Conservation (phyloP, 768 basidiomycete genomes). For the Rhizopogon roseolus region DNA sequence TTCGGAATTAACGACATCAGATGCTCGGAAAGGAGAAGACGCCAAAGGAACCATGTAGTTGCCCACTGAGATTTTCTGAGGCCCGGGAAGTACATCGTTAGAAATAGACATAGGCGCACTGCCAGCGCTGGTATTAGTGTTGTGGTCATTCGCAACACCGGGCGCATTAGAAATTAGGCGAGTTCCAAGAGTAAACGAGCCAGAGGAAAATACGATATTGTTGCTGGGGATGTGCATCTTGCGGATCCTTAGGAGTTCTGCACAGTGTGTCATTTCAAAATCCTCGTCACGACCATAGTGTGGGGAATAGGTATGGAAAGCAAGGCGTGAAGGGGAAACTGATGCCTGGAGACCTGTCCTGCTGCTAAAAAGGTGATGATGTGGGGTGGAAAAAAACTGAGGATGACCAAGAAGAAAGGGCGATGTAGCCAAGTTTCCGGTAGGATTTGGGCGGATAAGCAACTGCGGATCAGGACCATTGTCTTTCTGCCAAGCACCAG, state of each 20-base stretch:
- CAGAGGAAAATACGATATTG: slow-evolving; percentile 26
- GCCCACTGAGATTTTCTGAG: slow-evolving; percentile 2
- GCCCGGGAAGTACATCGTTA: neutral
- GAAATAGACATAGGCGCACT: neutral
- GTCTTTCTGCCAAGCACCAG: slow-evolving; percentile 20
- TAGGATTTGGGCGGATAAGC: neutral
- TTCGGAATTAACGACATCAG: neutral
- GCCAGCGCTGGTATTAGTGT: neutral
- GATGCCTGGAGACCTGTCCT: neutral
- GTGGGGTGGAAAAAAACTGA: slow-evolving; percentile 24
- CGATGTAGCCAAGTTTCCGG: neutral
- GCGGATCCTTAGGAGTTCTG: slow-evolving; percentile 2
- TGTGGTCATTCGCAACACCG: neutral
- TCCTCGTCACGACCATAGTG: neutral
- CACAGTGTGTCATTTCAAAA: slow-evolving; percentile 16
- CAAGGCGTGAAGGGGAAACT: neutral
- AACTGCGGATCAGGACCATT: neutral
- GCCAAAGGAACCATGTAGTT: slow-evolving; percentile 9
- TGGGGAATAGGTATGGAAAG: neutral
- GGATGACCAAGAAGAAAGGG: slow-evolving; percentile 17
- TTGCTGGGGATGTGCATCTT: slow-evolving; percentile 18
- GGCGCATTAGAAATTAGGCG: neutral
- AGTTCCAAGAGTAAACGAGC: slow-evolving; percentile 18
- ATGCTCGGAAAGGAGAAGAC: neutral
- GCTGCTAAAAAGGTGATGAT: slow-evolving; percentile 2